phyloP scores from a whole-genome alignment of 345 rosid genomes.

The Salix koriyanagi region DNA sequence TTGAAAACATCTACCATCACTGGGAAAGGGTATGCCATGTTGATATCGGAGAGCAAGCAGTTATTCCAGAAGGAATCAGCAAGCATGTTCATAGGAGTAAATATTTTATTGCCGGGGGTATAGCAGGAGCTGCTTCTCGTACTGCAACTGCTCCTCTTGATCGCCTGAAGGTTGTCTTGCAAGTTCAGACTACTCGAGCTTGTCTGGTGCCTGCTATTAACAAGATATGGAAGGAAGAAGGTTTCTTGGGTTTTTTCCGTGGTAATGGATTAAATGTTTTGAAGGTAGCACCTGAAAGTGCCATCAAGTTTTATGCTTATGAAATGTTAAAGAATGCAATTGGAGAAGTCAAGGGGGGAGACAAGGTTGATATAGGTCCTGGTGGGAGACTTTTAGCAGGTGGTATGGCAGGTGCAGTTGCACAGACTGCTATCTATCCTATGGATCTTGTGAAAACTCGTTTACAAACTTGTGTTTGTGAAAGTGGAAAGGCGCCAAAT shows the following conservation, averaged over 20 bases:
- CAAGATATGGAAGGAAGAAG: constrained; percentile 61
- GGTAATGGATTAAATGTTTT: constrained; percentile 81
- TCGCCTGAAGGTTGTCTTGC: constrained; percentile 76
- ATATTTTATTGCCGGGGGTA: constrained; percentile 85
- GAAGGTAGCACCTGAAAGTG: constrained; percentile 94
- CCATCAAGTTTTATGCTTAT: constrained; percentile 73
- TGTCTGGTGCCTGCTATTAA: constrained; percentile 56
- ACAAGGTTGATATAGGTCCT: constrained; percentile 53
- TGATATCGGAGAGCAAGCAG: constrained; percentile 86
- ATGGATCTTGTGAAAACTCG: constrained; percentile 93
- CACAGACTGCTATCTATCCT: constrained; percentile 82
- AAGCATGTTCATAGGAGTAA: constrained; percentile 67
- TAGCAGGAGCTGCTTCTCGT: constrained; percentile 89
- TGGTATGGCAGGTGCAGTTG: constrained; percentile 91
- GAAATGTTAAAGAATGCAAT: constrained; percentile 66
- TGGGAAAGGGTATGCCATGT: constrained; percentile 84
- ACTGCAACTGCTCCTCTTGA: constrained; percentile 91
- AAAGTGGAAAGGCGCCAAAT: constrained; percentile 59
- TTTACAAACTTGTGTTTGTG: constrained; percentile 64
- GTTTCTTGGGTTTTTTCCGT: constrained; percentile 60
- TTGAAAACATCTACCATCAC: constrained; percentile 82
- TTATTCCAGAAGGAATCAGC: constrained; percentile 78
- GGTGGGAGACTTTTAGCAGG: constrained; percentile 69
- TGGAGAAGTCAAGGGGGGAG: constrained; percentile 45
- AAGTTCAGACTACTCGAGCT: constrained; percentile 68